Conservation (phyloP, 1,139 yeast genomes). For the Eremothecium gossypii region DNA sequence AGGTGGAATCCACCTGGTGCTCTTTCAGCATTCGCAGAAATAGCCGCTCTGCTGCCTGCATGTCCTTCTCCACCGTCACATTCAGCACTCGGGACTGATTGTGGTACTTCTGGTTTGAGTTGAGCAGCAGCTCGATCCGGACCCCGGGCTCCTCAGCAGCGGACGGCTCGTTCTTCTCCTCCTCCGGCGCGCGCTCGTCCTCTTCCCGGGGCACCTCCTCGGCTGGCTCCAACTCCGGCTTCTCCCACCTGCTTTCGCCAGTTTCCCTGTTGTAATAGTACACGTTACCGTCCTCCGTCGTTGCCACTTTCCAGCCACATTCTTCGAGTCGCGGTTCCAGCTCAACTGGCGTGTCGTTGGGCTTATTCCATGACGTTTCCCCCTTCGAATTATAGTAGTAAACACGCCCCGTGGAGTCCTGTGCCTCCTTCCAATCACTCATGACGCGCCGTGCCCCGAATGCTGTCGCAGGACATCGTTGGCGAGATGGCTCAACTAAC, state of each 20-base stretch:
- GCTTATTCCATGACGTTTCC: conserved; percentile 77
- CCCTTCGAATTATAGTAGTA: conserved; percentile 63
- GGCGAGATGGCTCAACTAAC: no score
- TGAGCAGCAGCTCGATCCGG: conserved; percentile 1
- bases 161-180: conserved; percentile 10
- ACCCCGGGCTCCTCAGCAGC: conserved; percentile 3
- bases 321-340: conserved; percentile 32
- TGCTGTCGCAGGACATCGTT: no score
- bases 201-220: conserved; percentile 5
- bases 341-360: conserved; percentile 41
- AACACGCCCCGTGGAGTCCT: conserved; percentile 55
- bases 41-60: conserved; percentile 35
- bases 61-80: conserved; percentile 13
- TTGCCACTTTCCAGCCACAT: conserved; percentile 52
- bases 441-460: background rate
- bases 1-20: conserved; percentile 54
- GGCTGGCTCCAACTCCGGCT: conserved; percentile 31
- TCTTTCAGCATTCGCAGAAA: conserved; percentile 48
- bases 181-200: conserved; percentile 13
- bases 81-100: conserved; percentile 15
- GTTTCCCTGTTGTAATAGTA: conserved; percentile 66
- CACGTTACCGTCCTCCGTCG: conserved; percentile 58
- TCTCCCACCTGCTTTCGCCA: conserved; percentile 71
- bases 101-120: conserved; percentile 8
- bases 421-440: conserved; percentile 51